phyloP scores from a whole-genome alignment of 371 early-diverging fungal genomes.

The Nematocida major region DNA sequence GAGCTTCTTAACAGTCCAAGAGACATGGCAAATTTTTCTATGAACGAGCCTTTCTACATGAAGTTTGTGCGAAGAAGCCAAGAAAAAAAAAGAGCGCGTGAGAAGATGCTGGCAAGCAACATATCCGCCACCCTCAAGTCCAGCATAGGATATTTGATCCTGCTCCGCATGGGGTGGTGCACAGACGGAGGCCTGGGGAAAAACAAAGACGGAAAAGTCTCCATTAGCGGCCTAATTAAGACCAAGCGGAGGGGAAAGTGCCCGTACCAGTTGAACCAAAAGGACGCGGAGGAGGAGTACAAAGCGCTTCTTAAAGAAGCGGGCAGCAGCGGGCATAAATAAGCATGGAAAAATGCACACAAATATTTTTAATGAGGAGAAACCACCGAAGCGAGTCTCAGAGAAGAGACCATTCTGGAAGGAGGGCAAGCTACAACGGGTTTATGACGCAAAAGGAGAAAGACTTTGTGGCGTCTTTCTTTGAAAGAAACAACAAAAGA shows the following conservation, averaged over 20 bases:
- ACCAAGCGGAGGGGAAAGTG: neutral
- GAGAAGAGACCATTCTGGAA: neutral
- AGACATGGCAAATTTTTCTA: slow-evolving; percentile 39
- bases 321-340: neutral
- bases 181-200: slow-evolving; percentile 22
- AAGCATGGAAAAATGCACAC: neutral
- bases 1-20: slow-evolving; percentile 2
- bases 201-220: slow-evolving; percentile 39
- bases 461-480: slow-evolving; percentile 45
- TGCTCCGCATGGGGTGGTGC: slow-evolving; percentile 40
- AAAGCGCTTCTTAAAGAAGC: neutral
- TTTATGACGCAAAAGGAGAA: slow-evolving; percentile 52
- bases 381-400: neutral
- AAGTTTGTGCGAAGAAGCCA: slow-evolving; percentile 44
- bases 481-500: slow-evolving; percentile 14
- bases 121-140: slow-evolving; percentile 35
- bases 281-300: slow-evolving; percentile 12
- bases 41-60: slow-evolving; percentile 50
- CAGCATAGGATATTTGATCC: slow-evolving; percentile 45
- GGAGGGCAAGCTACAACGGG: neutral
- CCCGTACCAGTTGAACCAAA: neutral
- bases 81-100: slow-evolving; percentile 43
- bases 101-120: neutral
- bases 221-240: neutral
- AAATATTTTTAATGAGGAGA: slow-evolving; percentile 44